Base-by-base conservation (phyloP, 257 asterid genomes). In the Apocynum venetum region DNA sequence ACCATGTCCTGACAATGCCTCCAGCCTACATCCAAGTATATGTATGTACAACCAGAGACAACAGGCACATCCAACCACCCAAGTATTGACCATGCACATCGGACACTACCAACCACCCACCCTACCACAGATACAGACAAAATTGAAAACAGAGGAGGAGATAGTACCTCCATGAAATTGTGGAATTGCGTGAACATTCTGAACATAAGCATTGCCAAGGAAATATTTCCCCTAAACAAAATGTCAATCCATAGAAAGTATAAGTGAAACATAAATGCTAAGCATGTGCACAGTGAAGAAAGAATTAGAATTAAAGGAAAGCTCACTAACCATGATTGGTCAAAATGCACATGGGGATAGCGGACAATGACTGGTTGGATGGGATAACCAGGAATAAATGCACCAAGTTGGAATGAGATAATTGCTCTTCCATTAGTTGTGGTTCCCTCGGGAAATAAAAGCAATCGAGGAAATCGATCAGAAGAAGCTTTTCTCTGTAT, bases 381-480 rank as follows among this genome's bases (percentile, higher is more conserved):
- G 52, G 97, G 93, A 83, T 84, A 93, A 60, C 96, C 97, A 41
- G 99, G 97, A 80, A 96, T 91, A 87, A 96, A 96, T 35, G 98
- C 99, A 78, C 99, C 99, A 48, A 91, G 96, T 86, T 96, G 97
- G 85, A 96, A 96, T 51, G 99, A 93, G 80, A 96, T 84, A 77
- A 93, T 81, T 73, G 77, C 89, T 89, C 97, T 96, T 87, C 98
- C 99, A 69, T 91, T 96, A 89, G 91, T 93, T n/a, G 99, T 96
- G 25, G 98, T 96, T 86, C 99, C 99, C 89, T 96, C 99, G 0
- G 98, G 99, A 93, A 96, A 96, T 91, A 96, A 89, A 86, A 96
- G 97, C 87, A 96, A 84, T 71, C 94, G 91, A 77, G 99, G 97
- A 89, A 86, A 96, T 85, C 66, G 91, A 83, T 85, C 77, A 89